A percentile compares a stretch with the other conserved stretches of the same genome.
These are phyloP conservation scores for Taphrina communis DNA, from an alignment of 1,139 yeast species.

Conservation along the genomic window DNA sequence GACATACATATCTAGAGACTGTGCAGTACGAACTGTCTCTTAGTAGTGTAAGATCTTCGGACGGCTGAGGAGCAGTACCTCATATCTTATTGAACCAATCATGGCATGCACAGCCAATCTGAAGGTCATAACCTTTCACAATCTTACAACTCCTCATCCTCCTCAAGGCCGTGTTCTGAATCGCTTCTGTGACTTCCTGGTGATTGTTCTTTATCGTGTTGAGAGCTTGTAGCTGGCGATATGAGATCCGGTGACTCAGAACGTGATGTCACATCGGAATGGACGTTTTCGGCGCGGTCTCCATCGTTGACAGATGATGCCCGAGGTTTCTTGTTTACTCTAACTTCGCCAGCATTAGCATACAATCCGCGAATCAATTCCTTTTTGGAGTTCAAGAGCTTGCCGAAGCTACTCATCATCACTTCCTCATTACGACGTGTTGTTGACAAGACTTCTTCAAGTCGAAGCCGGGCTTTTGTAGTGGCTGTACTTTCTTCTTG, in stretches of 20 bases:
- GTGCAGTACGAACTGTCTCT: no score
- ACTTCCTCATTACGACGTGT: not conserved
- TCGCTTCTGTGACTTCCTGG: not conserved
- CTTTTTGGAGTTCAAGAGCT: conserved; percentile 21
- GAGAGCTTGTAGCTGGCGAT: not conserved
- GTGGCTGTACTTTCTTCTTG: not conserved
- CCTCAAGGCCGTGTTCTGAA: conserved; percentile 1
- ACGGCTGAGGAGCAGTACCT: no score
- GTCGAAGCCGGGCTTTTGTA: not conserved
- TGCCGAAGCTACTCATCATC: not conserved
- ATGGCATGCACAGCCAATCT: no score
- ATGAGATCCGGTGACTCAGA: not conserved
- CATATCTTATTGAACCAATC: no score
- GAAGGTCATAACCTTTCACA: no score
- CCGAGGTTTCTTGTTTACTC: not conserved
- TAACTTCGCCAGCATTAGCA: not conserved
- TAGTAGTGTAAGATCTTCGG: no score
- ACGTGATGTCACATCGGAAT: not conserved
- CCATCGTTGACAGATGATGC: not conserved
- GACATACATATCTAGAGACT: no score
- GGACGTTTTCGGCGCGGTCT: not conserved
- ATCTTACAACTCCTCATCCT: conserved; percentile 3
- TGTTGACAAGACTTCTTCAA: not conserved
- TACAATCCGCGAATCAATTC: not conserved
- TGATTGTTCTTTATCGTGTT: not conserved